A percentile compares a stretch with the other conserved stretches of the same genome.
Conservation (phyloP, 2,329 filamentous ascomycete genomes). For the Seiridium cupressi region DNA sequence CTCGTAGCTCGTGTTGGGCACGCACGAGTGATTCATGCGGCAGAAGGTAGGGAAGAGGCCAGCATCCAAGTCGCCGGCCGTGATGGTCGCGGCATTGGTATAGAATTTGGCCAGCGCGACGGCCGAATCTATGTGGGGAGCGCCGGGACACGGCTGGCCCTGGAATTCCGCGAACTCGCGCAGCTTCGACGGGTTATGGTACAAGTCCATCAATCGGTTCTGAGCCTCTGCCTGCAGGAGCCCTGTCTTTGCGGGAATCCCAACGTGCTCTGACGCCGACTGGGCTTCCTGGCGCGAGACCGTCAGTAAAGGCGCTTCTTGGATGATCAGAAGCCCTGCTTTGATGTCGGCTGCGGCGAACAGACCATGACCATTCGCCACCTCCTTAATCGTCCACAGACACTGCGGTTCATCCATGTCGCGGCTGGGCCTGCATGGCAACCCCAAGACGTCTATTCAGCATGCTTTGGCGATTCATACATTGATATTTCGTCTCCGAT, state of each 20-base stretch:
- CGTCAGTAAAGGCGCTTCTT: slow-evolving; percentile 1
- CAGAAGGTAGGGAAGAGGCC: slow-evolving; percentile 5
- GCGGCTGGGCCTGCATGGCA: background rate
- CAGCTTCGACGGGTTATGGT: slow-evolving; percentile 2
- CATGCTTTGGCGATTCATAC: background rate
- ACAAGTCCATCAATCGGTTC: background rate
- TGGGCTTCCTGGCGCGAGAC: background rate
- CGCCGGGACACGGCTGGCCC: slow-evolving; percentile 1
- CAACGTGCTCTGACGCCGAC: background rate
- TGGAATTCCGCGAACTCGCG: background rate
- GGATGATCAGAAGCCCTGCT: background rate
- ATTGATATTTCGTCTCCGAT: background rate
- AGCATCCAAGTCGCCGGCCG: background rate
- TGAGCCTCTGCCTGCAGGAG: background rate
- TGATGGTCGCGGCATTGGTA: slow-evolving; percentile 2
- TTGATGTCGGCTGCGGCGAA: slow-evolving; percentile 2
- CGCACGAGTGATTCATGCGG: slow-evolving; percentile 8
- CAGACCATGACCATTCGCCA: background rate
- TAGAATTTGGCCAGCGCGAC: slow-evolving; percentile 3
- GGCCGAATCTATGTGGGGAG: slow-evolving; percentile 1
- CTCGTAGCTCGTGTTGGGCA: slow-evolving; percentile 2
- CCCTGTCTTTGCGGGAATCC: background rate
- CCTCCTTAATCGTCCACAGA: background rate
- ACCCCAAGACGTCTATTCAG: background rate
- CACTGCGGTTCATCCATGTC: background rate